phyloP scores from a whole-genome alignment of 2,329 filamentous ascomycete species.

The Mariannaea elegans region DNA sequence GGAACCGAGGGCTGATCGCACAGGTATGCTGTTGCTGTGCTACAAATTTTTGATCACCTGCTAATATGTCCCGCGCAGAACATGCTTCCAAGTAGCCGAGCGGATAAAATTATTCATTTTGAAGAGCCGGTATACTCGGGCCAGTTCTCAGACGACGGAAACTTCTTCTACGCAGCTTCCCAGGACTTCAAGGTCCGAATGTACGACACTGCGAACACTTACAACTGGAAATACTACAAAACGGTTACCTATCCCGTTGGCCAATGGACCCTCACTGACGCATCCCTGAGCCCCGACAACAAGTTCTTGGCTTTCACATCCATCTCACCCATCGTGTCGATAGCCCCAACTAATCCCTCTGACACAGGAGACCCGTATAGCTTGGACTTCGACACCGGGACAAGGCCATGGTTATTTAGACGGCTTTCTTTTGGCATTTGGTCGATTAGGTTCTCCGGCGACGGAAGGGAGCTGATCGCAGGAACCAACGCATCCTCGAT shows the following conservation, averaged over 20 bases:
- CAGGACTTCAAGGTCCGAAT: slow-evolving; percentile 95
- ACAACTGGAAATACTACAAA: slow-evolving; percentile 96
- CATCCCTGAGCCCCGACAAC: slow-evolving; percentile 90
- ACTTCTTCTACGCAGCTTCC: slow-evolving; percentile 93
- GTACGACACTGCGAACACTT: slow-evolving; percentile 97
- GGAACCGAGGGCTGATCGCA: slow-evolving; percentile 72
- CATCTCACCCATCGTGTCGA: slow-evolving; percentile 82
- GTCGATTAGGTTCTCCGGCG: slow-evolving; percentile 91
- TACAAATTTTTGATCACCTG: neutral
- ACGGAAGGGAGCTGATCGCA: slow-evolving; percentile 89
- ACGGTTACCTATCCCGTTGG: slow-evolving; percentile 86
- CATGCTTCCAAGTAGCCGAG: slow-evolving; percentile 78
- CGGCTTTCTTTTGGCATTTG: slow-evolving; percentile 72
- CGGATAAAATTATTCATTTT: slow-evolving; percentile 90
- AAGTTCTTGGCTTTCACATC: slow-evolving; percentile 91
- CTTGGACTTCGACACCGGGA: slow-evolving; percentile 68
- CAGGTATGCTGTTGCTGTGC: slow-evolving; percentile 60
- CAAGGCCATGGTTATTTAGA: slow-evolving; percentile 39
- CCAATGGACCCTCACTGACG: slow-evolving; percentile 96
- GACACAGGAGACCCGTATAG: slow-evolving; percentile 82
- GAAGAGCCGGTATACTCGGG: slow-evolving; percentile 90
- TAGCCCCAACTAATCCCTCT: slow-evolving; percentile 86
- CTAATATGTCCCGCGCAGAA: slow-evolving; percentile 54
- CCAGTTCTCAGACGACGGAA: slow-evolving; percentile 95
- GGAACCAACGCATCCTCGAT: slow-evolving; percentile 83